Base-by-base conservation (phyloP, 495 filamentous ascomycete species). In the Filosporella fistucella region DNA sequence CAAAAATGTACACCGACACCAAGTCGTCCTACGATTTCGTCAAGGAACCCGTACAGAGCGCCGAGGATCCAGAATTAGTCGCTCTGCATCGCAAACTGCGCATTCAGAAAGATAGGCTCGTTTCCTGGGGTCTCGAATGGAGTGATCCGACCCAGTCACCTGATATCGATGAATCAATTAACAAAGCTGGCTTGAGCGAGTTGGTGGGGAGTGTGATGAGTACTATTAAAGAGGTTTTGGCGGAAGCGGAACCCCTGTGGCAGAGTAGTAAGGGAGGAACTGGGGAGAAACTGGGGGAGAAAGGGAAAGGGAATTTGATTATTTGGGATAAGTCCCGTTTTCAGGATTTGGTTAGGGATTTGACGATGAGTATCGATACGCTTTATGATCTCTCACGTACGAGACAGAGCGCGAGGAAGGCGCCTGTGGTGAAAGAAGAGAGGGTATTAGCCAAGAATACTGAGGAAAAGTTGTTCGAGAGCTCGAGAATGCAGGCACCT, bases 51-150 rank as follows among this genome's bases (percentile, higher is more conserved):
- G 77, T 75, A 25, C 84, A 80, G 54, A 72, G 69, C 40, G 68
- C 68, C 43, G 73, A 71, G 24, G 75, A 76, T 44, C 75, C 75
- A 36, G 75, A 80, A 54, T 68, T 78, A 57, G 67, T 75, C 59
- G 64, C 69, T 22, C 60, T 78, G 9, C 74, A 80, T 57, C 72
- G 76, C 43, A 78, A 78, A 60, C 63, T 79, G 21, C 70, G 75
- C 42, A 77, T 84, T 58, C 81, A 87, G 61, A 85, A 85, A 60
- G 79, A 85, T 64, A 70, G 91, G 24, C 69, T 95, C 52, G 78
- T 91, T 37, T 83, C 84, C 30, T 96, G 91, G 91, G 91, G 89
- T 2, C 67, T 95, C 46, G 86, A 91, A 61, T 96, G 91, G 91
- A 91, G 80, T 42, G 73, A 80, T 51, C 71, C 74, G 3, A 66